Percentiles rank a stretch among this genome's conserved stretches.
These are phyloP conservation scores for Achaetomiella virescens DNA, from an alignment of 495 filamentous ascomycete genomes.

Conservation along the genomic window DNA sequence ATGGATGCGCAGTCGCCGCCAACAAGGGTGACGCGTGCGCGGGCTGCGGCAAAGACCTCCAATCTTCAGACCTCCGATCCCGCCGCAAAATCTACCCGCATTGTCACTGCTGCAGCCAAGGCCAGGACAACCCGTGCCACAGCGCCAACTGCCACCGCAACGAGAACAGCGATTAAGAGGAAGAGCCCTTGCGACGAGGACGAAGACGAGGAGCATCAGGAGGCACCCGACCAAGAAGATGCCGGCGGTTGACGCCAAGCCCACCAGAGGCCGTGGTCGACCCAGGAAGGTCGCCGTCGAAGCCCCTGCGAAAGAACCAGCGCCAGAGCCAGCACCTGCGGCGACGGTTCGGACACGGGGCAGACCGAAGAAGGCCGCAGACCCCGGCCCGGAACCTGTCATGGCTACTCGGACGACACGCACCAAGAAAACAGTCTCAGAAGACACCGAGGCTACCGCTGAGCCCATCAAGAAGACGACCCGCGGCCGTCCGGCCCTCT, in stretches of 20 bases:
- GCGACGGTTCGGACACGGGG: slow-evolving; percentile 34
- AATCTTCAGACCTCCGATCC: slow-evolving; percentile 31
- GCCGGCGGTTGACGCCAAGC: slow-evolving; percentile 24
- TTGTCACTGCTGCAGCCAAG: slow-evolving; percentile 34
- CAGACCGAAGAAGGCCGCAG: slow-evolving; percentile 39
- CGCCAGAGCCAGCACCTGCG: slow-evolving; percentile 12
- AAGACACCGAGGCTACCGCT: slow-evolving; percentile 15
- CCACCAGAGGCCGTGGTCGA: slow-evolving; percentile 36
- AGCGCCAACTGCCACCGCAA: slow-evolving; percentile 14
- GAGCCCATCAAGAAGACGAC: slow-evolving; percentile 33
- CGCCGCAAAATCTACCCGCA: slow-evolving; percentile 30
- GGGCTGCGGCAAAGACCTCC: slow-evolving; percentile 46
- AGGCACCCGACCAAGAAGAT: slow-evolving; percentile 29
- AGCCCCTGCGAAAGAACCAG: slow-evolving; percentile 14
- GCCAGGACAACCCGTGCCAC: slow-evolving; percentile 32
- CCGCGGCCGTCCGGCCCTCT: slow-evolving; percentile 33
- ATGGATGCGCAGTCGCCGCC: slow-evolving; percentile 49
- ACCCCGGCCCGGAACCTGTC: slow-evolving; percentile 23
- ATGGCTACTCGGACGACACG: slow-evolving; percentile 31
- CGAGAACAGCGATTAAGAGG: slow-evolving; percentile 35
- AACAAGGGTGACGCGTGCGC: slow-evolving; percentile 54
- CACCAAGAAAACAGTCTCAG: slow-evolving; percentile 28
- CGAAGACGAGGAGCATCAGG: slow-evolving; percentile 34
- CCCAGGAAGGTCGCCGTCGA: slow-evolving; percentile 36
- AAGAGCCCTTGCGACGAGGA: slow-evolving; percentile 43